phyloP scores from a whole-genome alignment of 2,329 filamentous ascomycete species.

The Aspergillus sp. region DNA sequence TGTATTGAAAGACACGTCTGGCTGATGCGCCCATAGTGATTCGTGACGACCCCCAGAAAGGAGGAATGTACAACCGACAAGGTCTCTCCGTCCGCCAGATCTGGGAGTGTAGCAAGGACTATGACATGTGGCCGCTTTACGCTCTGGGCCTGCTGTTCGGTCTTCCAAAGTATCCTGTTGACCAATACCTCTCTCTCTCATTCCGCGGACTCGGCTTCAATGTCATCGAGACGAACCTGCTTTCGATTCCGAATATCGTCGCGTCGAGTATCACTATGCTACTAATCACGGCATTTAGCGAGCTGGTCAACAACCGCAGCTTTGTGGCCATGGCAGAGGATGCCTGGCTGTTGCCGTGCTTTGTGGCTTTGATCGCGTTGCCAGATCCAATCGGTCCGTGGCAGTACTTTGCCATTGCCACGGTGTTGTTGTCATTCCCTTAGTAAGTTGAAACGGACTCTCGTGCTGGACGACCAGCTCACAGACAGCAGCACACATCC shows the following conservation, averaged over 20 bases:
- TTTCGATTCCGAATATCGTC: constrained; percentile 53
- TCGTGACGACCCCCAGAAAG: constrained; percentile 58
- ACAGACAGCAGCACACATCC: not conserved
- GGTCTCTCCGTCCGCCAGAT: constrained; percentile 53
- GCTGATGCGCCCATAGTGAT: constrained; percentile 38
- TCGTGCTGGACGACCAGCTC: not conserved
- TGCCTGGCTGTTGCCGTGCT: constrained; percentile 1
- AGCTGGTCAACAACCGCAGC: not conserved
- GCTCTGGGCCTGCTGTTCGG: constrained; percentile 49
- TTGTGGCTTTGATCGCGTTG: not conserved
- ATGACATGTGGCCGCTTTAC: constrained; percentile 60
- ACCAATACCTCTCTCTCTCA: constrained; percentile 38
- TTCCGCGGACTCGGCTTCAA: constrained; percentile 57
- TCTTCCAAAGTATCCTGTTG: constrained; percentile 33
- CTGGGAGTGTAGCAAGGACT: constrained; percentile 56
- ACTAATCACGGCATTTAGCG: not conserved
- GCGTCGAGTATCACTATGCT: not conserved
- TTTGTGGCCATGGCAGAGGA: constrained; percentile 2
- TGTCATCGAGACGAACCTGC: constrained; percentile 62
- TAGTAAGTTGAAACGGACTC: not conserved
- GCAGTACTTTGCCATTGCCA: constrained; percentile 3
- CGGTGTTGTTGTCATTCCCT: constrained; percentile 1
- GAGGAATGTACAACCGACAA: constrained; percentile 61
- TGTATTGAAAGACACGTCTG: not conserved
- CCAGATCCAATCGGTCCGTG: not conserved